A percentile compares a stretch with the other conserved stretches of the same genome.
Conservation (phyloP, 1,139 yeast species). For the Eremothecium cymbalariae region DNA sequence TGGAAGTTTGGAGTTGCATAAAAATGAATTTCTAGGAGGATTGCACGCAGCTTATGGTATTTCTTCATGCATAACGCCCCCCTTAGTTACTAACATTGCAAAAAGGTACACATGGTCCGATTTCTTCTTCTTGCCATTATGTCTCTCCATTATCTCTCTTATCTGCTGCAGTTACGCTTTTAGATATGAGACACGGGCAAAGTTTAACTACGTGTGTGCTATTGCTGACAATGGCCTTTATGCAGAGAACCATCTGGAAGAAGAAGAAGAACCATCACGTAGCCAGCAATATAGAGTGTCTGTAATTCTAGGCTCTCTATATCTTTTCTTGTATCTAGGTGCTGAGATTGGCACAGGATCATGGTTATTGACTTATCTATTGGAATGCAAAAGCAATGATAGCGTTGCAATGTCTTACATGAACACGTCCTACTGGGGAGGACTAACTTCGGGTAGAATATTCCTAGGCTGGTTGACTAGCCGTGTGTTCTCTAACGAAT, state of each 20-base stretch:
- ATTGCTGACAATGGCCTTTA: slow-evolving; percentile 20
- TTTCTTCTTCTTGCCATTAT: slow-evolving; percentile 25
- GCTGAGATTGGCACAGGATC: slow-evolving; percentile 63
- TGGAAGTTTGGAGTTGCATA: slow-evolving; percentile 48
- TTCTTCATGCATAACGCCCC: slow-evolving; percentile 62
- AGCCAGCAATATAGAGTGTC: slow-evolving; percentile 20
- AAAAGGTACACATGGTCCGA: slow-evolving; percentile 30
- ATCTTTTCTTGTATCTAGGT: slow-evolving; percentile 56
- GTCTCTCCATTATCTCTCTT: slow-evolving; percentile 18
- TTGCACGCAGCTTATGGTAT: slow-evolving; percentile 63
- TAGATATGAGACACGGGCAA: slow-evolving; percentile 47
- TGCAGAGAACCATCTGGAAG: too few species aligned
- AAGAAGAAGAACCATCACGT: slow-evolving; percentile 18
- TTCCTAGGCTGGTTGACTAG: slow-evolving; percentile 55
- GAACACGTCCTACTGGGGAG: slow-evolving; percentile 60
- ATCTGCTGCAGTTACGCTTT: slow-evolving; percentile 33
- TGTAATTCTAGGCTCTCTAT: slow-evolving; percentile 38
- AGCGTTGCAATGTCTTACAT: slow-evolving; percentile 48
- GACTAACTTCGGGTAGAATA: slow-evolving; percentile 55
- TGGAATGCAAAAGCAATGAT: slow-evolving; percentile 41
- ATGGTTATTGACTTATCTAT: slow-evolving; percentile 55
- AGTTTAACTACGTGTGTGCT: slow-evolving; percentile 38
- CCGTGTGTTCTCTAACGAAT: slow-evolving; percentile 42
- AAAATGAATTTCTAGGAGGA: slow-evolving; percentile 52
- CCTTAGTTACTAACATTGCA: slow-evolving; percentile 42